phyloP scores from a whole-genome alignment of 2,329 filamentous ascomycete species.

The Ampelomyces quisqualis region DNA sequence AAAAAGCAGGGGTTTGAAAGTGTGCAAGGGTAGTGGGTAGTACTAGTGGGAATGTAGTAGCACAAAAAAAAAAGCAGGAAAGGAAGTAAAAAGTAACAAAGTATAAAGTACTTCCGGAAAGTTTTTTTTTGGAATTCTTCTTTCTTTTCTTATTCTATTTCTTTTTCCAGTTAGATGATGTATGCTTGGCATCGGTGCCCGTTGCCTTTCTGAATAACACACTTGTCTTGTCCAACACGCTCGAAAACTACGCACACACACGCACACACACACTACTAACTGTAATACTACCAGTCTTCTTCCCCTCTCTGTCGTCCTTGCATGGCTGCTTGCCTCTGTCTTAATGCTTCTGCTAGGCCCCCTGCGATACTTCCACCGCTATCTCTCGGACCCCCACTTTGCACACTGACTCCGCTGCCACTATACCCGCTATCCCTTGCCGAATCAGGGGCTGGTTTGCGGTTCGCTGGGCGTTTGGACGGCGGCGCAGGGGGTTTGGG shows the following conservation, averaged over 20 bases:
- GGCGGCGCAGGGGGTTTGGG: constrained; percentile 75
- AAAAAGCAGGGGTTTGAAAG: too few species aligned
- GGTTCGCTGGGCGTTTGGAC: constrained; percentile 72
- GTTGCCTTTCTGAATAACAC: too few species aligned
- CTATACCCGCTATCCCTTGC: constrained; percentile 64
- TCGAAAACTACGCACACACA: neutral
- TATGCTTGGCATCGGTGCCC: too few species aligned
- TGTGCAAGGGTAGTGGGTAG: too few species aligned
- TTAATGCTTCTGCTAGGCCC: constrained; percentile 53
- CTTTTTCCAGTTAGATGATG: neutral
- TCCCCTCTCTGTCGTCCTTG: constrained; percentile 41
- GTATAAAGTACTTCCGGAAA: too few species aligned
- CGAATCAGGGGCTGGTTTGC: constrained; percentile 70
- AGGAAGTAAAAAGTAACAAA: too few species aligned
- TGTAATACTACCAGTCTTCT: constrained; percentile 43
- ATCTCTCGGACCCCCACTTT: constrained; percentile 41
- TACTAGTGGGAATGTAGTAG: too few species aligned
- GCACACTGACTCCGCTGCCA: constrained; percentile 43
- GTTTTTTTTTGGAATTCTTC: too few species aligned
- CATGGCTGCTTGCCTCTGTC: constrained; percentile 54
- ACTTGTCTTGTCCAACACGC: too few species aligned
- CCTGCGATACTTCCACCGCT: constrained; percentile 50
- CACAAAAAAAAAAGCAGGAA: too few species aligned
- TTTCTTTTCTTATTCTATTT: too few species aligned
- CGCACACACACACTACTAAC: neutral